Conservation (phyloP, 2,329 filamentous ascomycete species). For the Aspergillus sclerotialis region DNA sequence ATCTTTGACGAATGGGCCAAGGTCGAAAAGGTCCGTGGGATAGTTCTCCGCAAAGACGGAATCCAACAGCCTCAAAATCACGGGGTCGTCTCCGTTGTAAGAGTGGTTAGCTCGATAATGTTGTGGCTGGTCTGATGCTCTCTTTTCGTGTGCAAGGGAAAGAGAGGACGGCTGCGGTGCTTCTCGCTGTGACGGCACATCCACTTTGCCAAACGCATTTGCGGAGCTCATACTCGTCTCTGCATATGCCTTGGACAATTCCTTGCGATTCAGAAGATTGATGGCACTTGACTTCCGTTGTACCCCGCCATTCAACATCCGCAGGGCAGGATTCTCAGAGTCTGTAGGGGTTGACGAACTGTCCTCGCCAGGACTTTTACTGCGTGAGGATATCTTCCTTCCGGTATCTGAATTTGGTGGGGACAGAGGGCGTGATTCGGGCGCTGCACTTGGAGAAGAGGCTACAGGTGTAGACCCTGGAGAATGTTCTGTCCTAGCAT, state of each 20-base stretch:
- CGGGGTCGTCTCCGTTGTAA: conserved; percentile 70
- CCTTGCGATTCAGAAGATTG: conserved; percentile 52
- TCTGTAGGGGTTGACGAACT: conserved; percentile 25
- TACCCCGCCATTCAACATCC: conserved; percentile 20
- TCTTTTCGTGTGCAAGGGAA: conserved; percentile 28
- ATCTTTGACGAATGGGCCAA: conserved; percentile 74
- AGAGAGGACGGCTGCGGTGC: conserved; percentile 29
- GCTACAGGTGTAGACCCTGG: conserved; percentile 25
- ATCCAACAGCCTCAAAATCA: conserved; percentile 61
- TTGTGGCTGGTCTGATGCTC: conserved; percentile 19
- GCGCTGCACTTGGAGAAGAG: conserved; percentile 28
- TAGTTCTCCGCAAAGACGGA: conserved; percentile 69
- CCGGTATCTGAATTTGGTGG: conserved; percentile 28
- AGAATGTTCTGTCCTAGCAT: conserved; percentile 20
- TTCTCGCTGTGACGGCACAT: conserved; percentile 42
- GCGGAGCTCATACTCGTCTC: conserved; percentile 58
- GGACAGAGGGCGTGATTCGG: conserved; percentile 26
- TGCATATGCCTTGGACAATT: conserved; percentile 54
- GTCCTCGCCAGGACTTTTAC: conserved; percentile 20
- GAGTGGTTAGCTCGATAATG: conserved; percentile 64
- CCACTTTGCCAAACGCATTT: conserved; percentile 59
- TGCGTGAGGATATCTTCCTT: conserved; percentile 19
- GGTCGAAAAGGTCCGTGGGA: conserved; percentile 52
- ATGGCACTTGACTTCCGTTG: conserved; percentile 49
- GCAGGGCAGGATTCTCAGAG: conserved; percentile 21